phyloP scores from a whole-genome alignment of 2,329 filamentous ascomycete species.

The Cercospora sesami region DNA sequence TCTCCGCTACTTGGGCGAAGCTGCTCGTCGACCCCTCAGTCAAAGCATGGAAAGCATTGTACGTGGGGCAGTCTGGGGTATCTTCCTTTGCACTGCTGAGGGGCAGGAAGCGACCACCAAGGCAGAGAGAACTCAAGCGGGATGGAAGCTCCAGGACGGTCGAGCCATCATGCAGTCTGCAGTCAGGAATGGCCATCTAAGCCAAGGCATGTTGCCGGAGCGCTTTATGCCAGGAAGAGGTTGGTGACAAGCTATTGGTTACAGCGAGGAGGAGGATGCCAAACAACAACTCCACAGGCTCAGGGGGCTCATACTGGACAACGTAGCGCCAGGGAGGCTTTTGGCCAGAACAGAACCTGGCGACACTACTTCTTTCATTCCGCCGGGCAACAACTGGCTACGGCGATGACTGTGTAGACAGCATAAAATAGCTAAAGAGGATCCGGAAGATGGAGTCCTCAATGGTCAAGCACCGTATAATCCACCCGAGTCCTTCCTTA shows the following conservation, averaged over 20 bases:
- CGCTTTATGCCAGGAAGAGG: conserved; percentile 31
- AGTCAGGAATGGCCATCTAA: neutral
- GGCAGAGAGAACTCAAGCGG: neutral
- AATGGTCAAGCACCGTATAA: neutral
- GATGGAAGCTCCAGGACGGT: neutral
- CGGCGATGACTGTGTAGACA: neutral
- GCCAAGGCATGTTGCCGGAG: neutral
- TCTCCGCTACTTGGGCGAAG: neutral
- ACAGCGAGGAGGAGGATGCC: neutral
- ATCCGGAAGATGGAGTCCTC: neutral
- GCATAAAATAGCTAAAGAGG: neutral
- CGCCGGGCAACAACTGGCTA: neutral
- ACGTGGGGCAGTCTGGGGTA: neutral
- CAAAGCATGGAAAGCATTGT: neutral
- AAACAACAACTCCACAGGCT: neutral
- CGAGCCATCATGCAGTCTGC: neutral
- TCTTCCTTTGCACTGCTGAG: neutral
- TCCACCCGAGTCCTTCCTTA: neutral
- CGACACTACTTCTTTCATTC: neutral
- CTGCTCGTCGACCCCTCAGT: neutral
- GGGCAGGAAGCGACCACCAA: neutral
- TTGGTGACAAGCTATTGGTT: neutral
- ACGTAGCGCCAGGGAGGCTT: neutral
- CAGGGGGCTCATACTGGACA: neutral
- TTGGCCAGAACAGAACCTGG: neutral